Base-by-base conservation (phyloP, 2,329 filamentous ascomycete genomes). In the Stachybotrys chartarum region DNA sequence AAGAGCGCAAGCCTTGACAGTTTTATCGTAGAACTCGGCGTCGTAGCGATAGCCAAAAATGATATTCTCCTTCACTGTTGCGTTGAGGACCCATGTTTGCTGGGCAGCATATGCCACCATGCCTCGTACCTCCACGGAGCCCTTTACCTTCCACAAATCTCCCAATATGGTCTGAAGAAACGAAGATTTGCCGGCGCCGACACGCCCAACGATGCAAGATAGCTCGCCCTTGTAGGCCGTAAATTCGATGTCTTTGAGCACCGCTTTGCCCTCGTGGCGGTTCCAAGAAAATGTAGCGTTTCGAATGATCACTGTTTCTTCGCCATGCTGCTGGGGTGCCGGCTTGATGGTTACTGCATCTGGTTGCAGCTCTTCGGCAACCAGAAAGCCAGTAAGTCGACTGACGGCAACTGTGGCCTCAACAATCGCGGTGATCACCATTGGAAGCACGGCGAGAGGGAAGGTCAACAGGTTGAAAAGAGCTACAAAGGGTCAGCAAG, bases 381-480 rank as follows among this genome's bases (percentile, higher is more conserved):
- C 83, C 57, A 99, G 84, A 71, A 91, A 99, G 44, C 85, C 81
- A 0, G 91, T 94, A 61, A 99, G 78, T 65, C 94, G 89, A 31
- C 83, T 84, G 24, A 95, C 90, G 30, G 94, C 94, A 55, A 99
- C 94, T n/a, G 85, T 90, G 11, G 94, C 92, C 71, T 99, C 94
- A 35, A 99, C 91, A 59, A 99, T 90, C 7, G 93, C 87, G 1
- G 92, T 96, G 62, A 99, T 97, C 44, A 99, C 92, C 92, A 99
- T 97, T 7, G 94, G 94, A 32, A 99, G 78, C 44, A 99, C 87
- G 3, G 94, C 88, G 54, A 99, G 82, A 1, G 94, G 95, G 74
- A 99, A 99, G 0, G 92, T 95, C 50, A 99, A 82, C 31, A 99
- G 79, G 68, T 99, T 99, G 82, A 99, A 99, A 30, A 99, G 79